Evolutionary conservation across 2,329 filamentous ascomycete species (phyloP).

Genomic region (Teratosphaeria zuluensis): DNA sequence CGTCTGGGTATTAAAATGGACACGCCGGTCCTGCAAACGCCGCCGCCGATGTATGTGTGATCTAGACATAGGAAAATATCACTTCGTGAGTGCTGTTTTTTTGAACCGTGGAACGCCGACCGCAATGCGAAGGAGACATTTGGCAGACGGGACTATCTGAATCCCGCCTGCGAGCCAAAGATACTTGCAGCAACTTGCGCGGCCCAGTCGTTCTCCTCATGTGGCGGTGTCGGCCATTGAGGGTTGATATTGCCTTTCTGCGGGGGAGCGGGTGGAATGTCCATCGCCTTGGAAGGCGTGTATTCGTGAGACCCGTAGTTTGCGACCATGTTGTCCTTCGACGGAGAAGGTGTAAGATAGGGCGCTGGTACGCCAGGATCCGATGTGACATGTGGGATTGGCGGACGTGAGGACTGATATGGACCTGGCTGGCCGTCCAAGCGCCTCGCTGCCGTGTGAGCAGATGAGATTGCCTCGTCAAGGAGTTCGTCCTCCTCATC

Average conservation of each 20-base stretch:
- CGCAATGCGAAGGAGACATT: not conserved
- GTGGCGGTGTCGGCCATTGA: constrained; percentile 93
- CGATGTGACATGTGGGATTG: constrained; percentile 53
- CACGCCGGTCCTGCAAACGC: constrained; percentile 2
- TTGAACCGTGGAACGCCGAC: not conserved
- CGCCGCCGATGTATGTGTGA: not conserved
- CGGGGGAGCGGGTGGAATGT: constrained; percentile 52
- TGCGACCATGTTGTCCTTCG: constrained; percentile 70
- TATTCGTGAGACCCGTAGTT: constrained; percentile 60
- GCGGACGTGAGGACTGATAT: constrained; percentile 28
- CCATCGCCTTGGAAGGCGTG: constrained; percentile 59
- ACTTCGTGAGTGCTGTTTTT: not conserved
- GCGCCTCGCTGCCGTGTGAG: constrained; percentile 63
- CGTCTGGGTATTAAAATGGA: not conserved
- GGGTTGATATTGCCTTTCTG: constrained; percentile 42
- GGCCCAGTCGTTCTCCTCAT: constrained; percentile 89
- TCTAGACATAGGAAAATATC: constrained; percentile 1
- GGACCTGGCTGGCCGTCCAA: constrained; percentile 40
- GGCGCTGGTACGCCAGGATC: constrained; percentile 44
- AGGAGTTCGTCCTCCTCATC: constrained; percentile 95
- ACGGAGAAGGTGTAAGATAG: constrained; percentile 65
- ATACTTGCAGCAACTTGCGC: constrained; percentile 73
- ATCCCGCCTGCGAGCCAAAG: constrained; percentile 56
- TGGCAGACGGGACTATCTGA: constrained; percentile 13
- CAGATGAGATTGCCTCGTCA: constrained; percentile 75